phyloP scores from a whole-genome alignment of 2,329 filamentous ascomycete genomes.

The Fusarium sp. region DNA sequence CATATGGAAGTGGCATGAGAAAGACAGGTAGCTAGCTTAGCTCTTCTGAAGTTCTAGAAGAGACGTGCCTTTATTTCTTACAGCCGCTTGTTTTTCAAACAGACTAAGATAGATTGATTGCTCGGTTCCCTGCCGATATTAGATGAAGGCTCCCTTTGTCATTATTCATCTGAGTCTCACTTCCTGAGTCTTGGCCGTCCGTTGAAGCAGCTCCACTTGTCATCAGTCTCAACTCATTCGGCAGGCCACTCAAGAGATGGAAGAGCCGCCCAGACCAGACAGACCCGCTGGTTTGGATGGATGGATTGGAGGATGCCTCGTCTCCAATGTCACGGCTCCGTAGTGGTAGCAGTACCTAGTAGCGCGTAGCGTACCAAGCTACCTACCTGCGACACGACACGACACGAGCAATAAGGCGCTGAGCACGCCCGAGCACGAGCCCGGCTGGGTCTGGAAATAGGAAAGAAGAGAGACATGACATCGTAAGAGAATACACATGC shows the following conservation, averaged over 20 bases:
- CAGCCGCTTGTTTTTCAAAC: slow-evolving; percentile 27
- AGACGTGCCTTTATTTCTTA: slow-evolving; percentile 8
- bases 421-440: slow-evolving; percentile 35
- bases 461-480: slow-evolving; percentile 17
- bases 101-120: slow-evolving; percentile 23
- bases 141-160: slow-evolving; percentile 26
- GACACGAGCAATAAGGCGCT: slow-evolving; percentile 10
- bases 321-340: slow-evolving; percentile 38
- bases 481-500: slow-evolving; percentile 29
- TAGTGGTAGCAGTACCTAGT: slow-evolving; percentile 11
- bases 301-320: slow-evolving; percentile 28
- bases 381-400: slow-evolving; percentile 26
- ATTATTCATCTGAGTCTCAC: slow-evolving; percentile 17
- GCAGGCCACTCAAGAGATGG: slow-evolving; percentile 20
- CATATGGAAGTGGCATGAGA: slow-evolving; percentile 10
- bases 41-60: slow-evolving; percentile 2
- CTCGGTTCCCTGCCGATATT: slow-evolving; percentile 38
- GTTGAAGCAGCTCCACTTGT: slow-evolving; percentile 31
- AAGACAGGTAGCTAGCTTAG: slow-evolving; percentile 11
- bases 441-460: slow-evolving; percentile 19
- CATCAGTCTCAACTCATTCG: slow-evolving; percentile 29
- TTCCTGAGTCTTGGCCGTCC: slow-evolving; percentile 18
- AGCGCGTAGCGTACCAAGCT: slow-evolving; percentile 23
- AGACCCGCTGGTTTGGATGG: slow-evolving; percentile 30
- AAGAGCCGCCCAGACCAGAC: slow-evolving; percentile 30